A percentile compares a stretch with the other conserved stretches of the same genome.
Evolutionary conservation across 208 protist genomes (phyloP).

Genomic region (Leishmania martiniquensis): DNA sequence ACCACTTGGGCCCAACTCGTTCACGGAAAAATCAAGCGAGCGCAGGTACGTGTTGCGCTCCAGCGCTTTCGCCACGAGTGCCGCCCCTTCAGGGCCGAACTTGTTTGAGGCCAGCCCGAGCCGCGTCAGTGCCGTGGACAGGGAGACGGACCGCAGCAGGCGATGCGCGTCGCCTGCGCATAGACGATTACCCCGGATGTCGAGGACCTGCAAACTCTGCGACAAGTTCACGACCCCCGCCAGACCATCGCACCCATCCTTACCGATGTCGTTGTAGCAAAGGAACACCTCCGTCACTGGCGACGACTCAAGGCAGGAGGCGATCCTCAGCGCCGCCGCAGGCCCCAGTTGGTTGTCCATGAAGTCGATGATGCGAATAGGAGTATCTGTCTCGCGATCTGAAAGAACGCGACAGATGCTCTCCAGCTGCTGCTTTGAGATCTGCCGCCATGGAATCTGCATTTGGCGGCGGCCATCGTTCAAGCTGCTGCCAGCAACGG

Average conservation of each 20-base stretch:
- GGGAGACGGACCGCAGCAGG: constrained; percentile 73
- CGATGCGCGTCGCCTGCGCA: constrained; percentile 60
- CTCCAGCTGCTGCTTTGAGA: constrained; percentile 57
- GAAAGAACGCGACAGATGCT: constrained; percentile 59
- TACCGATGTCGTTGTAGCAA: constrained; percentile 91
- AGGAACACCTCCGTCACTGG: constrained; percentile 71
- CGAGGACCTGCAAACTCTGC: constrained; percentile 63
- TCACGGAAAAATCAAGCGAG: constrained; percentile 85
- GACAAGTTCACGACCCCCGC: constrained; percentile 77
- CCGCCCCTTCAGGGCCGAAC: constrained; percentile 78
- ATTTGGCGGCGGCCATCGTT: constrained; percentile 32
- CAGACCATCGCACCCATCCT: constrained; percentile 89
- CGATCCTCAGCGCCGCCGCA: constrained; percentile 50
- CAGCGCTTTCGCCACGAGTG: constrained; percentile 58
- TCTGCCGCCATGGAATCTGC: constrained; percentile 64
- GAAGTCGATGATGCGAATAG: constrained; percentile 68
- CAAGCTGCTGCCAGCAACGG: constrained; percentile 14
- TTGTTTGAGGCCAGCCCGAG: constrained; percentile 79
- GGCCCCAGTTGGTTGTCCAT: constrained; percentile 89
- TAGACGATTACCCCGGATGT: constrained; percentile 87
- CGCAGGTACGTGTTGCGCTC: constrained; percentile 87
- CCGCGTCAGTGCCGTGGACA: constrained; percentile 65
- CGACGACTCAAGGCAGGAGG: constrained; percentile 64
- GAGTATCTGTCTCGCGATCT: constrained; percentile 54
- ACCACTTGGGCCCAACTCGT: constrained; percentile 80